Percentiles rank a stretch among this genome's conserved stretches.
These are phyloP conservation scores for Curvularia sp. DNA, from an alignment of 2,329 filamentous ascomycete genomes.

Conservation along the genomic window DNA sequence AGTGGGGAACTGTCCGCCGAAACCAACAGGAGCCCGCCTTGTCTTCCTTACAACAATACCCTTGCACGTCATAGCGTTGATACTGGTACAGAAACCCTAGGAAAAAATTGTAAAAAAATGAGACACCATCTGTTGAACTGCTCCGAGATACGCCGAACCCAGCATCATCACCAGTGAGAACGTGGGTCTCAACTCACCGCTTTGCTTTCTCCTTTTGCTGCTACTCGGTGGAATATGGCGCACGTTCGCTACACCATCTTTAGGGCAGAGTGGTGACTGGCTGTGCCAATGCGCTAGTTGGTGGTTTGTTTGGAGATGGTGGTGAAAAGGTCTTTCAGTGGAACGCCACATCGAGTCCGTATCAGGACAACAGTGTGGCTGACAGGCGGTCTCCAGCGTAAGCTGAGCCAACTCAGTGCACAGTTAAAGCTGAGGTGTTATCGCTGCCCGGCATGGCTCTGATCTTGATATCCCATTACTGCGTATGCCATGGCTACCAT, in stretches of 20 bases:
- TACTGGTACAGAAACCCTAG: not conserved
- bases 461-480: not conserved
- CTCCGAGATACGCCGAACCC: slow-evolving; percentile 11
- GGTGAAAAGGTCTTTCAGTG: slow-evolving; percentile 1
- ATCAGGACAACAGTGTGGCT: not conserved
- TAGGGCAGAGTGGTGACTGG: not conserved
- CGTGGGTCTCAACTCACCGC: slow-evolving; percentile 18
- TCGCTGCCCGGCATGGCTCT: not conserved
- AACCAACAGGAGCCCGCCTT: slow-evolving; percentile 3
- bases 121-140: slow-evolving; percentile 5
- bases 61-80: slow-evolving; percentile 14
- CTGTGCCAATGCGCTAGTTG: not conserved
- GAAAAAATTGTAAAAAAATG: not conserved
- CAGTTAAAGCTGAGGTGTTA: slow-evolving; percentile 8
- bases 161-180: slow-evolving; percentile 6
- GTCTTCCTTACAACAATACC: slow-evolving; percentile 6
- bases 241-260: slow-evolving; percentile 2
- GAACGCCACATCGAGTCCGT: slow-evolving; percentile 14
- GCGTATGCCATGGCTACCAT: slow-evolving; percentile 17
- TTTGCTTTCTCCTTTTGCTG: slow-evolving; percentile 9
- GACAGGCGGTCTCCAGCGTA: slow-evolving; percentile 7
- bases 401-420: not conserved
- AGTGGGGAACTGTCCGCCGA: slow-evolving; percentile 6
- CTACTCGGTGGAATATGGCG: not conserved
- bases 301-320: not conserved